Conservation (phyloP, 176 grass and related monocot species). For the Elymus sibiricus region DNA sequence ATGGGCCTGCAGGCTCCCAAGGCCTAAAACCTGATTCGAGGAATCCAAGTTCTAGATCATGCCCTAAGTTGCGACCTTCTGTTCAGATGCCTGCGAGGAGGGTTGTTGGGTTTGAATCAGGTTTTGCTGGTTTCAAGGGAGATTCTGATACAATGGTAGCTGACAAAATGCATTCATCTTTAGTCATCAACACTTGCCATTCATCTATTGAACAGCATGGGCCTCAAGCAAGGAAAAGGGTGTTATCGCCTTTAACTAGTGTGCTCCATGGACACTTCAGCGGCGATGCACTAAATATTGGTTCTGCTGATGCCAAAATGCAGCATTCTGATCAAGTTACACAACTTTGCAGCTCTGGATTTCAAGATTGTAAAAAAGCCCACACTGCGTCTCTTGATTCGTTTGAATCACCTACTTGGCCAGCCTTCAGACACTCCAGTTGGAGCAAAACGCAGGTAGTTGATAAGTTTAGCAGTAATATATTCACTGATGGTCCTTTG, state of each 20-base stretch:
- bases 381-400: slow-evolving; percentile 48
- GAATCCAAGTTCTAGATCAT: slow-evolving; percentile 41
- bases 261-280: slow-evolving; percentile 47
- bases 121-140: neutral
- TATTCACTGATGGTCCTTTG: slow-evolving; percentile 74
- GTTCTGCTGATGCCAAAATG: slow-evolving; percentile 28
- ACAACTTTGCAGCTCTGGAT: slow-evolving; percentile 31
- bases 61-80: slow-evolving; percentile 29
- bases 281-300: slow-evolving; percentile 68
- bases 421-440: slow-evolving; percentile 22
- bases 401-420: slow-evolving; percentile 27
- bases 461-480: slow-evolving; percentile 33
- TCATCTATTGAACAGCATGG: slow-evolving; percentile 31
- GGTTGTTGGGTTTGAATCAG: slow-evolving; percentile 81
- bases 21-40: slow-evolving; percentile 40
- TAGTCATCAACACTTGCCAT: slow-evolving; percentile 36
- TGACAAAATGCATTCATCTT: slow-evolving; percentile 45
- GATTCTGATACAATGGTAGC: slow-evolving; percentile 34
- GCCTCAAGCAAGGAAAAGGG: slow-evolving; percentile 62
- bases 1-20: slow-evolving; percentile 34
- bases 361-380: slow-evolving; percentile 73
- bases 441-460: slow-evolving; percentile 4
- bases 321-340: slow-evolving; percentile 17
- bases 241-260: slow-evolving; percentile 74
- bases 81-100: slow-evolving; percentile 53